Evolutionary conservation across 2,329 filamentous ascomycete genomes (phyloP).

Genomic region (Colletotrichum kahawae): DNA sequence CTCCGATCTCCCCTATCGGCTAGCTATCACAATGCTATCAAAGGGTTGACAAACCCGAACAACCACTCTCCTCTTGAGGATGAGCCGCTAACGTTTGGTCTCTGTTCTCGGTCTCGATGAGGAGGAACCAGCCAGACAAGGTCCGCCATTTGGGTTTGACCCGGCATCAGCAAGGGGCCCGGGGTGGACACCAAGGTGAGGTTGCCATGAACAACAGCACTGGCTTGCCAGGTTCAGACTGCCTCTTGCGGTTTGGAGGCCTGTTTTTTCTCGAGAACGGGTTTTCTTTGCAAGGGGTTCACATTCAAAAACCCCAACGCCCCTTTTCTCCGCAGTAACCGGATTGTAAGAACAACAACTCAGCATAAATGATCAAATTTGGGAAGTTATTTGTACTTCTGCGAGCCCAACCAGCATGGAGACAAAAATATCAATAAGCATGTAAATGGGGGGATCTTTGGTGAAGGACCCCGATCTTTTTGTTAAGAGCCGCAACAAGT

Average conservation of each 20-base stretch:
- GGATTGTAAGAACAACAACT: not conserved
- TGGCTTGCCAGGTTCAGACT: not conserved
- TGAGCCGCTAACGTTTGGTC: not conserved
- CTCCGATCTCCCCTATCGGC: not conserved
- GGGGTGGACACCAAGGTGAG: not conserved
- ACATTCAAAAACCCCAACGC: not conserved
- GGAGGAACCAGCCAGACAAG: not conserved
- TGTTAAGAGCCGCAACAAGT: not conserved
- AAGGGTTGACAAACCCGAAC: not conserved
- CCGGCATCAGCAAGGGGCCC: not conserved
- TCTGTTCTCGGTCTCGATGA: not conserved
- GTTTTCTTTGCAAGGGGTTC: not conserved
- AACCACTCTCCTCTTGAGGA: not conserved
- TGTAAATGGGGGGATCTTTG: not conserved
- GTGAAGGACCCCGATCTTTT: not conserved
- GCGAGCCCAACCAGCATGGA: not conserved
- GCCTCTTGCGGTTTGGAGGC: not conserved
- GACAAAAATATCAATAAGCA: not conserved
- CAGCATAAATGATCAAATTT: not conserved
- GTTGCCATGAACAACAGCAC: not conserved
- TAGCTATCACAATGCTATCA: not conserved
- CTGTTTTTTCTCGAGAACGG: not conserved
- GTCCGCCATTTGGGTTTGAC: not conserved
- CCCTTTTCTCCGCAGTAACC: not conserved
- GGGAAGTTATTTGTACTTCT: not conserved